phyloP scores from a whole-genome alignment of 2,329 filamentous ascomycete species.

The Kalmusia sp. region DNA sequence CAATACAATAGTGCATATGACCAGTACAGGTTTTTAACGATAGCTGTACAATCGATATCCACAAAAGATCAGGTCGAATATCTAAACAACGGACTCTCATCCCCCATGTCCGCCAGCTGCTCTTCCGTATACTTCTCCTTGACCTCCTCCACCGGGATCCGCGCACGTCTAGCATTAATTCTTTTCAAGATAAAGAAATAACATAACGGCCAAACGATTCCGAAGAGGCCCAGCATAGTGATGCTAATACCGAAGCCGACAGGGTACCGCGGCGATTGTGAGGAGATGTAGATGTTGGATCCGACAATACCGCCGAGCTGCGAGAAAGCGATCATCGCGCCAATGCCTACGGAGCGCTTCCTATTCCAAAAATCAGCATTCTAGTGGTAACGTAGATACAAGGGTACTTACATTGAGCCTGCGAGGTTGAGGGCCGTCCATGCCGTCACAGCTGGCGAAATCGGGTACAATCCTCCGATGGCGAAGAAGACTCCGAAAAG shows the following conservation, averaged over 20 bases:
- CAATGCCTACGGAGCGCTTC: slow-evolving; percentile 29
- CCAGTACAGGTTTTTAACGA: too few relatives aligned
- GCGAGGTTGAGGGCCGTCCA: slow-evolving; percentile 25
- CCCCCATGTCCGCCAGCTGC: slow-evolving; percentile 47
- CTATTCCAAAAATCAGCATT: neutral
- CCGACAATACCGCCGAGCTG: slow-evolving; percentile 26
- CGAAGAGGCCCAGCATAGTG: slow-evolving; percentile 25
- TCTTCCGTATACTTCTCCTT: slow-evolving; percentile 42
- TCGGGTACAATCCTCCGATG: slow-evolving; percentile 25
- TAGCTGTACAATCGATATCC: too few relatives aligned
- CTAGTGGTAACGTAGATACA: neutral
- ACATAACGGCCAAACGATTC: slow-evolving; percentile 9
- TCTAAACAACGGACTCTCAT: slow-evolving; percentile 48
- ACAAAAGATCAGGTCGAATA: slow-evolving; percentile 34
- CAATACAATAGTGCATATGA: too few relatives aligned
- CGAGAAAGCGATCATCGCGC: slow-evolving; percentile 19
- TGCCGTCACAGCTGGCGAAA: slow-evolving; percentile 23
- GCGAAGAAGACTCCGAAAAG: slow-evolving; percentile 20
- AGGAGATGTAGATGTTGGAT: slow-evolving; percentile 35
- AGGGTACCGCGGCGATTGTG: slow-evolving; percentile 32
- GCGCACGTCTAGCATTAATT: slow-evolving; percentile 31
- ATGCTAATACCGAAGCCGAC: slow-evolving; percentile 38
- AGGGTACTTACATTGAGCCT: slow-evolving; percentile 14
- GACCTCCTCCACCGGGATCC: slow-evolving; percentile 39
- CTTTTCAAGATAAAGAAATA: slow-evolving; percentile 30